These are phyloP conservation scores for Bremia lactucae DNA, from an alignment of 352 stramenopile genomes.

Conservation along the genomic window DNA sequence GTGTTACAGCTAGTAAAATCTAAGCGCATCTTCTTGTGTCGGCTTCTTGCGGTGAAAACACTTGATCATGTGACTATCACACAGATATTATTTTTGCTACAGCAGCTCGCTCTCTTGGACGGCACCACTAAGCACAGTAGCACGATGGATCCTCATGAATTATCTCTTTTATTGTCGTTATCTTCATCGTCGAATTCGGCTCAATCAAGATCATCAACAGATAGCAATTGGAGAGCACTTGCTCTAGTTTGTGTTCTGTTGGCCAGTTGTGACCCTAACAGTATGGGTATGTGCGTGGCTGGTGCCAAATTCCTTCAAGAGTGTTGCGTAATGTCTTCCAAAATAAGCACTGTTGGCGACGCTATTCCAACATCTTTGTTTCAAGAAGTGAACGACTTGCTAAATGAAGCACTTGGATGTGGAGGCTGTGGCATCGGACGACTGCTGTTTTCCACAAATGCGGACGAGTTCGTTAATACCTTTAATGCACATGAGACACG, in stretches of 20 bases:
- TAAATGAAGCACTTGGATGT: slow-evolving; percentile 59
- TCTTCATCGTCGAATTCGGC: slow-evolving; percentile 3
- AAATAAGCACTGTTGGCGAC: background rate
- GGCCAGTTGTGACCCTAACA: slow-evolving; percentile 67
- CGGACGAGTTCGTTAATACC: slow-evolving; percentile 41
- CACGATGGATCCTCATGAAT: background rate
- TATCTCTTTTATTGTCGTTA: slow-evolving; percentile 5
- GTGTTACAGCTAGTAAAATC: slow-evolving; percentile 48
- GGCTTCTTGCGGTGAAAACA: slow-evolving; percentile 57
- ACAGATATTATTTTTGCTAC: slow-evolving; percentile 49
- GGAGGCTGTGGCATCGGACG: slow-evolving; percentile 58
- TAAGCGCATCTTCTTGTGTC: slow-evolving; percentile 64
- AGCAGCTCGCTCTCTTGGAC: slow-evolving; percentile 50
- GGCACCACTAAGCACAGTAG: slow-evolving; percentile 1
- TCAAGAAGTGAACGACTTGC: slow-evolving; percentile 44
- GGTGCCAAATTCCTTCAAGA: slow-evolving; percentile 70
- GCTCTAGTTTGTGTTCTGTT: slow-evolving; percentile 61
- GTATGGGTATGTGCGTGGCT: slow-evolving; percentile 60
- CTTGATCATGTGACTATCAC: slow-evolving; percentile 65
- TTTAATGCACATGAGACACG: slow-evolving; percentile 67
- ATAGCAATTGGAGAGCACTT: slow-evolving; percentile 61
- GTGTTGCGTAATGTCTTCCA: slow-evolving; percentile 16
- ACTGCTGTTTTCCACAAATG: slow-evolving; percentile 33
- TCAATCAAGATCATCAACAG: slow-evolving; percentile 21
- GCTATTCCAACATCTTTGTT: background rate